Evolutionary conservation across 2,329 filamentous ascomycete species (phyloP), one percentile per base, ranked within the genome.

Genomic region (Teratosphaeriaceae sp.): DNA sequence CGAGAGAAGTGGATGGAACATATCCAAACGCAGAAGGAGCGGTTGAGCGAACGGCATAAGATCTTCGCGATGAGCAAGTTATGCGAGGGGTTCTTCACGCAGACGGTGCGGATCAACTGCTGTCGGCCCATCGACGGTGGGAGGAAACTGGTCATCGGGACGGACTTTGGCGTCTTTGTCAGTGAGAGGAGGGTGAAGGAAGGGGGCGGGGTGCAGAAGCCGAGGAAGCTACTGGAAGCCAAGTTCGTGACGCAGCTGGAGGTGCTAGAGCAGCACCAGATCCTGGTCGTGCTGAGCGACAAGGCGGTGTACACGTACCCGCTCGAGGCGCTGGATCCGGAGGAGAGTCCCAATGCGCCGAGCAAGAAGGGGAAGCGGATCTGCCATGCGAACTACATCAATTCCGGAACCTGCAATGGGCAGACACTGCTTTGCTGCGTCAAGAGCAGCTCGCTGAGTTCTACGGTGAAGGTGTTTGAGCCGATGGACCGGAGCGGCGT

Each of bases 381-480:
- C 51, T 94, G 86, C 57, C 89, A 96, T 67, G 94, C 90, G 66
- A 96, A 90, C 65, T 98, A 97, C 71, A 98, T 98, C 80, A 95
- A 94, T 68, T 85, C 88, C 15, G 92, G 92, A 29, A 94, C 96
- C 58, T 97, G 92, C 61, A 76, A 96, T 46, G 89, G 92, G 24
- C 80, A 92, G 49, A 92, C 97, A 62, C 74, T 98, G 42, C 92
- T 98, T 22, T 97, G 90, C 68, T 94, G 88, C 55, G 92, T 97
- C 59, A 97, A 95, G 71, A 94, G 88, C 30, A 90, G 85, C 15
- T 86, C 89, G 2, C 72, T 97, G 23, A 95, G 88, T 40, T 94
- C 88, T 12, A 97, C 90, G 2, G 95, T 98, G 72, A 97, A 97
- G 68, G 92, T 97, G n/a, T 97, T 88, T 66, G 90, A 98, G 68